Base-by-base conservation (phyloP, 495 filamentous ascomycete genomes). In the Penicillium goetzii region DNA sequence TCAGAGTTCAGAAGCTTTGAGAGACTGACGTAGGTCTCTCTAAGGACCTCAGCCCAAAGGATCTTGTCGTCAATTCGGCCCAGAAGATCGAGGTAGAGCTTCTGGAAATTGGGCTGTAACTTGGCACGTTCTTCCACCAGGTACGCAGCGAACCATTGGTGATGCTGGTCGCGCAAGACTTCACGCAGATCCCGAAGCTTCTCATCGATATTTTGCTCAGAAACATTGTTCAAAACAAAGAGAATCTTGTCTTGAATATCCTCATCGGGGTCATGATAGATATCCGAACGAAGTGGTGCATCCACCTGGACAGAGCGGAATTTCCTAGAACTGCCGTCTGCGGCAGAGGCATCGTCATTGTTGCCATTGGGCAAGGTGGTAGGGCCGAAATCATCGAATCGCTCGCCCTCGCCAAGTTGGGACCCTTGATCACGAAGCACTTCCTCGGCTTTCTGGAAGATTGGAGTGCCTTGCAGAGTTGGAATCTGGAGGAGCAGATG, bases 61-160 rank as follows among this genome's bases (percentile, higher is more conserved):
- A 83, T 78, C 72, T 83, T 89, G 68, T 92, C 86, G 60, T 88
- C 84, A 70, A 97, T 93, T 60, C 90, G 88, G 49, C 90, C 88
- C 47, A 99, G 84, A 25, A 99, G 84, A 62, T 96, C 90, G 33
- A 98, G 85, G 72, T 98, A 99, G 6, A 98, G 86, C 33, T 89
- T 80, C 60, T 99, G 95, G 73, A 92, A 97, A 69, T 98, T 99
- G 5, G 93, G 93, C 70, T 99, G 93, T 78, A 95, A 84, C 77
- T 97, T 98, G 12, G 95, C 96, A 15, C 94, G 92, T 73, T 96
- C 90, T 68, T 97, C 93, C 12, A 99, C 95, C n/a, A 99, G 79
- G 72, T 97, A 96, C 19, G 85, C 86, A 10, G 95, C 95, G 67
- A 99, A 98, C 95, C 95, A 99, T 72, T 95, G 91, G 68, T 94